These are phyloP conservation scores for Alternaria consortialis DNA, from an alignment of 2,329 filamentous ascomycete species.

Conservation along the genomic window DNA sequence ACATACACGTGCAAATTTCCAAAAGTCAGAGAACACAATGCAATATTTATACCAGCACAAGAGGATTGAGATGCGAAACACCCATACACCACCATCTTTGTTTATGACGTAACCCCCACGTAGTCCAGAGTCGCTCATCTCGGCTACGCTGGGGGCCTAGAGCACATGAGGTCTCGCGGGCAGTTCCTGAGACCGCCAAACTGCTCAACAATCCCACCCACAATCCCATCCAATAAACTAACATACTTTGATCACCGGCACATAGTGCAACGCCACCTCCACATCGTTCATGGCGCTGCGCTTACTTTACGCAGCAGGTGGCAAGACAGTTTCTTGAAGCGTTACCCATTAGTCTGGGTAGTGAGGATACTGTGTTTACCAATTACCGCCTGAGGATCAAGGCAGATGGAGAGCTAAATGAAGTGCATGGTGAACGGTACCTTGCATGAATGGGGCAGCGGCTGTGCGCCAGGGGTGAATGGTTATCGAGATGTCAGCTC, in stretches of 20 bases:
- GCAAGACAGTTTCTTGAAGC: not conserved
- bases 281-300: not conserved
- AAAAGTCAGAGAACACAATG: not conserved
- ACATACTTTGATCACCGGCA: not conserved
- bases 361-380: not conserved
- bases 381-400: not conserved
- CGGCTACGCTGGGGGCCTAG: conserved; percentile 16
- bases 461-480: conserved; percentile 25
- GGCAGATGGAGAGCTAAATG: conserved; percentile 10
- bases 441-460: conserved; percentile 32
- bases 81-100: not conserved
- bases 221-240: not conserved
- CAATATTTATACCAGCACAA: not conserved
- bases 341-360: not conserved
- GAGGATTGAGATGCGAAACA: not conserved
- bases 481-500: conserved; percentile 20
- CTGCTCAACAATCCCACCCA: conserved; percentile 9
- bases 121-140: conserved; percentile 17
- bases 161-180: not conserved
- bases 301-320: not conserved
- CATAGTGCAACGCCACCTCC: not conserved
- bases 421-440: conserved; percentile 21
- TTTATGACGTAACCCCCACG: conserved; percentile 22
- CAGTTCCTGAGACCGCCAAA: conserved; percentile 1
- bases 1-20: not conserved